A percentile compares a stretch with the other conserved stretches of the same genome.
These are phyloP conservation scores for Cucumis hystrix DNA, from an alignment of 306 rosid genomes.

Conservation along the genomic window DNA sequence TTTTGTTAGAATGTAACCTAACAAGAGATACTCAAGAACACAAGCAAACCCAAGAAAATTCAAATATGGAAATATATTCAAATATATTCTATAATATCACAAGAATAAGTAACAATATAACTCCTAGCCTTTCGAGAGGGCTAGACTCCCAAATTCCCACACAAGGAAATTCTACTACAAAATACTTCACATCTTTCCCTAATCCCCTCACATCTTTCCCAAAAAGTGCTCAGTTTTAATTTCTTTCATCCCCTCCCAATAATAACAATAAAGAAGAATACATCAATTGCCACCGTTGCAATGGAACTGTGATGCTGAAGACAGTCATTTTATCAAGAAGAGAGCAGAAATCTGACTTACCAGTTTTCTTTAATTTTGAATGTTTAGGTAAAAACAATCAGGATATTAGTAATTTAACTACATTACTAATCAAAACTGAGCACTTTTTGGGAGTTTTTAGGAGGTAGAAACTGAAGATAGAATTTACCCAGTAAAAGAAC, in stretches of 20 bases:
- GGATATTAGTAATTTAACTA: background rate
- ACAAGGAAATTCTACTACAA: no score
- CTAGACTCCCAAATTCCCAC: no score
- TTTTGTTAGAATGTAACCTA: no score
- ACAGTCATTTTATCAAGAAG: background rate
- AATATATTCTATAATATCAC: no score
- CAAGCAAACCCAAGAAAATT: no score
- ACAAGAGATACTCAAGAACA: no score
- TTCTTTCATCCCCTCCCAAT: background rate
- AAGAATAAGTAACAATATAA: no score
- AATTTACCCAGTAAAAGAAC: background rate
- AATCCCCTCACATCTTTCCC: no score
- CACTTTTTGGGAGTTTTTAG: background rate
- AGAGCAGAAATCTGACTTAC: background rate
- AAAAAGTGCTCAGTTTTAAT: no score
- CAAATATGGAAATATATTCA: no score
- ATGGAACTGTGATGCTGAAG: background rate
- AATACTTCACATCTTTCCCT: no score
- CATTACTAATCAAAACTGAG: background rate
- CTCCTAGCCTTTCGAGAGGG: no score
- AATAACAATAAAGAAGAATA: background rate
- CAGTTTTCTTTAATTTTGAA: background rate
- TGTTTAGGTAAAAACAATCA: background rate
- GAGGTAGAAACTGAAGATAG: background rate
- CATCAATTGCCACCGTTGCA: background rate